These are phyloP conservation scores for Stephania cephalantha DNA, from an alignment of 164 flowering plant genomes.

Conservation along the genomic window DNA sequence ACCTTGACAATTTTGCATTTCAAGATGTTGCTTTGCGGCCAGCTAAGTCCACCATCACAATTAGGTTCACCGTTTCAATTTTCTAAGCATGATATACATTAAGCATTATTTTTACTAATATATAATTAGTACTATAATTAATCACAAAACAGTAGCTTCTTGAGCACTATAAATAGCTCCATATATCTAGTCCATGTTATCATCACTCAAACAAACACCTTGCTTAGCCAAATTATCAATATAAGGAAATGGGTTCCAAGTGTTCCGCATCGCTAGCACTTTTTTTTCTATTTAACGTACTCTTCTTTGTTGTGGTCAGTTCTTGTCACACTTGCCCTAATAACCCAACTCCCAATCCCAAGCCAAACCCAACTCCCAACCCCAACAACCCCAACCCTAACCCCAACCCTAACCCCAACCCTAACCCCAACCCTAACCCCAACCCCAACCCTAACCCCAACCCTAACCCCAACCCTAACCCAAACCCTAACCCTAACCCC, in stretches of 20 bases:
- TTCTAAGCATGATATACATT: too few species aligned
- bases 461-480: background rate
- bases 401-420: background rate
- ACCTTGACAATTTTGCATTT: background rate
- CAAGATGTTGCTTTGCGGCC: background rate
- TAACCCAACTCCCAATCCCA: background rate
- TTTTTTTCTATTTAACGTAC: slow-evolving; percentile 40
- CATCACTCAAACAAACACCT: background rate
- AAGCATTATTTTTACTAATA: background rate
- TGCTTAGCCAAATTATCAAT: background rate
- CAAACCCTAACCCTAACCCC: background rate
- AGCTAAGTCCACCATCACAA: background rate
- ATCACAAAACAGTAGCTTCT: background rate
- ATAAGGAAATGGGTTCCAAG: slow-evolving; percentile 38
- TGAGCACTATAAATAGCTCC: background rate
- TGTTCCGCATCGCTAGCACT: slow-evolving; percentile 35
- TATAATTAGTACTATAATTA: background rate
- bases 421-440: background rate
- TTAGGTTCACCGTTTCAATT: background rate
- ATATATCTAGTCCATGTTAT: background rate
- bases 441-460: background rate
- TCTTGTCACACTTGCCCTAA: slow-evolving; percentile 30
- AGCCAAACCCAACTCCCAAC: background rate
- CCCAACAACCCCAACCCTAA: background rate
- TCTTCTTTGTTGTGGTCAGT: slow-evolving; percentile 35